Evolutionary conservation across 179 eudicot genomes (phyloP).

Genomic region (Spergularia azorica): DNA sequence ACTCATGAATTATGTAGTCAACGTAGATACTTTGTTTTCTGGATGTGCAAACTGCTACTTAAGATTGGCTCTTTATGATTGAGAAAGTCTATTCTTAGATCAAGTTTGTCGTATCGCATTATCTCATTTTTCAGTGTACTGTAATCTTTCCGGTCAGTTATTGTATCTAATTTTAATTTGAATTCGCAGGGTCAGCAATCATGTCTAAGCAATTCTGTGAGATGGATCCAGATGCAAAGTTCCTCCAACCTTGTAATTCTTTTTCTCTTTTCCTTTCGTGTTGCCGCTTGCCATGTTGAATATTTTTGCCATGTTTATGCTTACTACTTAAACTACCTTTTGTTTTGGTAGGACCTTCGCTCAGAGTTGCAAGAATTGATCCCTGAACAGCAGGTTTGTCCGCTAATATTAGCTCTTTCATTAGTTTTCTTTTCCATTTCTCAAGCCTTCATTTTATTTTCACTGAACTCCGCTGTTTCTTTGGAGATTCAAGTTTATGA

Average conservation of each 20-base stretch:
- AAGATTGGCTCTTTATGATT: background rate
- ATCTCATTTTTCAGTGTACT: background rate
- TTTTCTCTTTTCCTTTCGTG: background rate
- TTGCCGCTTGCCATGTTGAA: background rate
- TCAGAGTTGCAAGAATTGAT: conserved; percentile 90
- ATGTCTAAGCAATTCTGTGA: conserved; percentile 54
- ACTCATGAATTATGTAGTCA: no score
- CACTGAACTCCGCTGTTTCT: background rate
- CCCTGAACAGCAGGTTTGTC: conserved; percentile 83
- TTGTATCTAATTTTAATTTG: conserved; percentile 5
- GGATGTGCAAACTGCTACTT: background rate
- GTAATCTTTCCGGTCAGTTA: background rate
- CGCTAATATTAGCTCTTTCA: background rate
- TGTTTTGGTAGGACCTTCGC: conserved; percentile 67
- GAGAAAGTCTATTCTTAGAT: background rate
- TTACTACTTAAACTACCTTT: background rate
- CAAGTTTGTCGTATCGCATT: background rate
- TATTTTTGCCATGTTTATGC: conserved; percentile 9
- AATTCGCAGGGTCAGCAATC: conserved; percentile 67
- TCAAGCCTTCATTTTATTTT: background rate
- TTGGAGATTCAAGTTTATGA: background rate
- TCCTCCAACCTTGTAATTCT: conserved; percentile 67
- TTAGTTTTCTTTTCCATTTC: background rate
- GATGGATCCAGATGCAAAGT: conserved; percentile 92
- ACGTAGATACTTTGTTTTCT: background rate